A percentile compares a stretch with the other conserved stretches of the same genome.
These are phyloP conservation scores for Usnea hakonensis DNA, from an alignment of 495 filamentous ascomycete species.

Conservation along the genomic window DNA sequence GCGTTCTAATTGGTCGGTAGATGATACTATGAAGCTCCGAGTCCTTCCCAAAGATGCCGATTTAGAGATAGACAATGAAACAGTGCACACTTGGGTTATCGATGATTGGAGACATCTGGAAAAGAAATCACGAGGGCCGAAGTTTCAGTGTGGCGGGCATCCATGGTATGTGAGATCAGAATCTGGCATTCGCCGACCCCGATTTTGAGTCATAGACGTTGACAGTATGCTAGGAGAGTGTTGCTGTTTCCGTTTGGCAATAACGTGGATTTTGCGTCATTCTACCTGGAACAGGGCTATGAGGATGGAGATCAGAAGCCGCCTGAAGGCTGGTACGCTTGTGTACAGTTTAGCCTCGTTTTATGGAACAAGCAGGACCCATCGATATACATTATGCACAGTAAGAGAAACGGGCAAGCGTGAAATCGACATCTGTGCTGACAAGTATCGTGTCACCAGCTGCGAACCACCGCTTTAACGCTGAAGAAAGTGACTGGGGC, in stretches of 20 bases:
- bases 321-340: constrained; percentile 89
- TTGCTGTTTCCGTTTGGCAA: constrained; percentile 95
- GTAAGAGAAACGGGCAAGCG: constrained; percentile 30
- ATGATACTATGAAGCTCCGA: constrained; percentile 73
- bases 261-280: constrained; percentile 80
- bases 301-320: constrained; percentile 47
- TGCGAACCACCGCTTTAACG: constrained; percentile 83
- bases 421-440: constrained; percentile 15
- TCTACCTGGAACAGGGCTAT: constrained; percentile 95
- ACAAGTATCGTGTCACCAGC: constrained; percentile 30
- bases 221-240: constrained; percentile 38
- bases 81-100: constrained; percentile 75
- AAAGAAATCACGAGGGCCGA: constrained; percentile 76
- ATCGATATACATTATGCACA: constrained; percentile 60
- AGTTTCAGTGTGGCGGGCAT: constrained; percentile 76
- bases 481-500: constrained; percentile 97
- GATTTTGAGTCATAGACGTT: constrained; percentile 2
- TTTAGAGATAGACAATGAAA: constrained; percentile 63
- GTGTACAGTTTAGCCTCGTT: constrained; percentile 90
- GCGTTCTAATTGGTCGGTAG: constrained; percentile 37
- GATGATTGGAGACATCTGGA: constrained; percentile 65
- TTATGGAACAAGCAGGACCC: constrained; percentile 91
- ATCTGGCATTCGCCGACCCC: neutral
- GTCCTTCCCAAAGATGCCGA: constrained; percentile 67
- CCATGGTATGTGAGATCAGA: constrained; percentile 62